Percentiles rank a stretch among this genome's conserved stretches.
Evolutionary conservation across 352 stramenopile species (phyloP).

Genomic region (Phytophthora pini): DNA sequence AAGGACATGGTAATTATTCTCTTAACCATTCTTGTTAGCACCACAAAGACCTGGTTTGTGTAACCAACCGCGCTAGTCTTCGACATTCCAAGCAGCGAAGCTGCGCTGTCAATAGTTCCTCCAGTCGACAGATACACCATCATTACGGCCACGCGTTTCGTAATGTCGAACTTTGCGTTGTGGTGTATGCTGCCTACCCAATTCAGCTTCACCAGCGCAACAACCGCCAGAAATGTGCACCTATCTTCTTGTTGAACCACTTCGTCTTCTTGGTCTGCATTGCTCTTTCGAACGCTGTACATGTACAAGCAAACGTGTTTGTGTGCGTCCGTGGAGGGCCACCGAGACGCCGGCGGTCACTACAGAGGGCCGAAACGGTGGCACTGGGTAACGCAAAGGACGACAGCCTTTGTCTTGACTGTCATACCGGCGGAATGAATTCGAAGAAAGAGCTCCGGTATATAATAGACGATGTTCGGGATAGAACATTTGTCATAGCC

Average conservation of each 20-base stretch:
- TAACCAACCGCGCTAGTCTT: constrained; percentile 5
- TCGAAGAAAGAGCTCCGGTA: no score
- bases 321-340: neutral
- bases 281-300: no score
- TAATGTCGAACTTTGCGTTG: neutral
- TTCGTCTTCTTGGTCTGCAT: neutral
- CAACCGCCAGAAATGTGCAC: neutral
- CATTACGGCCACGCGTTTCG: constrained; percentile 7
- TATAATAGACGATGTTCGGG: no score
- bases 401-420: neutral
- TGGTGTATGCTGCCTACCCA: neutral
- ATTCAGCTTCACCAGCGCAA: neutral
- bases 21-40: constrained; percentile 5
- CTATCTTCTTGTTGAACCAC: constrained; percentile 8
- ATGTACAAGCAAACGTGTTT: no score
- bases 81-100: constrained; percentile 4
- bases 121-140: constrained; percentile 7
- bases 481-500: no score
- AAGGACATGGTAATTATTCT: neutral
- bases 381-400: neutral
- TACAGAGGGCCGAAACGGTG: neutral
- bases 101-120: constrained; percentile 10
- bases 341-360: neutral
- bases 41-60: neutral
- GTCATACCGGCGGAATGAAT: neutral